A percentile compares a stretch with the other conserved stretches of the same genome.
These are phyloP conservation scores for Clarireedia monteithiana DNA, from an alignment of 2,329 filamentous ascomycete species.

Conservation along the genomic window DNA sequence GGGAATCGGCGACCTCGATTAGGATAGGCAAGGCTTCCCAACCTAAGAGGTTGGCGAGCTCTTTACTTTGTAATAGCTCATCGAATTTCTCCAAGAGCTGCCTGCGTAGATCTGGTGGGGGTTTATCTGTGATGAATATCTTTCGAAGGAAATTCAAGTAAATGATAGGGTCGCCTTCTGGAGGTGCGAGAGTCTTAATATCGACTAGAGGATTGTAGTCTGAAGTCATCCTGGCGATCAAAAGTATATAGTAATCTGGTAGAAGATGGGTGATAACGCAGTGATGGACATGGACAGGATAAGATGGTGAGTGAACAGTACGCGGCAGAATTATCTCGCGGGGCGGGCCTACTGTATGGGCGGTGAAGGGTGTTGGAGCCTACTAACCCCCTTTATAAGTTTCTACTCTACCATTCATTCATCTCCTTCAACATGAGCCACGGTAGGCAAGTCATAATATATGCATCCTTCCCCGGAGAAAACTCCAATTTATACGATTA, in stretches of 20 bases:
- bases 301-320: no score
- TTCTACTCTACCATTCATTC: no score
- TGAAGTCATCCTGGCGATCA: neutral
- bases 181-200: neutral
- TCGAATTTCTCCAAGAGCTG: constrained; percentile 55
- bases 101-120: neutral
- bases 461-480: no score
- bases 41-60: constrained; percentile 67
- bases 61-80: constrained; percentile 57
- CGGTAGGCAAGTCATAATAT: neutral
- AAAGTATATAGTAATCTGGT: neutral
- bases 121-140: neutral
- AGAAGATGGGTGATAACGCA: neutral
- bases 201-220: neutral
- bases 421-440: no score
- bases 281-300: no score
- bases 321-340: no score
- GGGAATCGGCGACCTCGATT: constrained; percentile 58
- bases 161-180: neutral
- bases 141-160: neutral
- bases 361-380: no score
- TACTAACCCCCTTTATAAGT: no score
- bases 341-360: no score
- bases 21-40: constrained; percentile 79
- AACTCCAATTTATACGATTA: constrained; percentile 5